Base-by-base conservation (phyloP, 1,139 yeast species). In the Magnusiomyces ingens region DNA sequence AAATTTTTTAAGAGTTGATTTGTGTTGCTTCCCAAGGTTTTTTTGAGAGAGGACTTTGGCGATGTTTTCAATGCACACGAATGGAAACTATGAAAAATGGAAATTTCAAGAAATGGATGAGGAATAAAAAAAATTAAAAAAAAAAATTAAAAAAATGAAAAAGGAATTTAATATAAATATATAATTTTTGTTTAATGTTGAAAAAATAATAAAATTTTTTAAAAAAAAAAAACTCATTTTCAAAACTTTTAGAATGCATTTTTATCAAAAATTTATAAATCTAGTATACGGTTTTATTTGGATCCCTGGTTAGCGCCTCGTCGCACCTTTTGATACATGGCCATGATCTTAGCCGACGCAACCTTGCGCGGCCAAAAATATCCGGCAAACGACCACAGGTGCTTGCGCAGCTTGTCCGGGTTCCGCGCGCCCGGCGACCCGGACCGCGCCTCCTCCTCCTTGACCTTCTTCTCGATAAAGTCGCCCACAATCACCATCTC, bases 331-430 rank as follows among this genome's bases (percentile, higher is more conserved):
- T 78, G 78, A 69, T 91, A 93, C 96, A 93, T 93, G 51, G 82
- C 85, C 68, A 80, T 80, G 62, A 93, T 82, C 71, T 86, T 86
- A 48, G 77, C 74, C 56, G 95, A 85, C 17, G 74, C 65, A 44
- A 88, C 98, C 59, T 82, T 81, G 1, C 84, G 88, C 0, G 99
- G 99, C 99, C 99, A 93, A 68, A 85, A 93, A 57, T 81, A 79
- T 41, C 94, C 79, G 8, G 97, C 95, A 69, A 85, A 88, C 22
- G 88, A 80, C 99, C 99, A 93, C 56, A 93, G 73, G 63, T 91
- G 96, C 66, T 80, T 83, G 58, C 76, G 73, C 50, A 75, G 60
- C 61, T 75, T 78, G 36, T 69, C 73, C 50, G 70, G 67, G 18
- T 69, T 71, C 17, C 64, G 67, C 0, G 56, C 60, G 1, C 65